A percentile compares a stretch with the other conserved stretches of the same genome.
Evolutionary conservation across 768 basidiomycete species (phyloP).

Genomic region (Fomitopsis serialis): DNA sequence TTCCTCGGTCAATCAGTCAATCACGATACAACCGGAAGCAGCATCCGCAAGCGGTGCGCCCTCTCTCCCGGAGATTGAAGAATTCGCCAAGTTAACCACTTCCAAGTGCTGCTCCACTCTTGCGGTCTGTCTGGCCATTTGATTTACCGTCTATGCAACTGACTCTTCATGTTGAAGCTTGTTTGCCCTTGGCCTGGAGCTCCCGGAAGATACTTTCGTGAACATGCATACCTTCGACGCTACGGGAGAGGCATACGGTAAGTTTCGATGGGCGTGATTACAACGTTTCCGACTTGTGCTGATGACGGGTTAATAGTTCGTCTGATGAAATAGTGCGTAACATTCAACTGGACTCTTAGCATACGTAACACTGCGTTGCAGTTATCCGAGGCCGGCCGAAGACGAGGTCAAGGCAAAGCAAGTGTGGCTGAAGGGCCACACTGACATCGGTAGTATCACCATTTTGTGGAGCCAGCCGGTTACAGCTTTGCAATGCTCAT

Average conservation of each 20-base stretch:
- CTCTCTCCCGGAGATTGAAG: conserved; percentile 48
- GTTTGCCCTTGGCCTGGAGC: conserved; percentile 38
- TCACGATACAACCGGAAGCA: conserved; percentile 38
- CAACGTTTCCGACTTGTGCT: neutral
- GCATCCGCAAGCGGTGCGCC: conserved; percentile 46
- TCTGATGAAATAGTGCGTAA: conserved; percentile 17
- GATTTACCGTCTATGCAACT: conserved; percentile 6
- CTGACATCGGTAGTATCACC: conserved; percentile 30
- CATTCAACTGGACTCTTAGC: neutral
- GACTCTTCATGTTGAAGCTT: conserved; percentile 21
- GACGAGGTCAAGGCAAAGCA: conserved; percentile 25
- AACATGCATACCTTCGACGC: conserved; percentile 33
- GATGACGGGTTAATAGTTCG: conserved; percentile 20
- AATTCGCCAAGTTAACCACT: conserved; percentile 48
- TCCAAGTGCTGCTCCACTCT: conserved; percentile 41
- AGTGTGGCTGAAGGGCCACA: conserved; percentile 34
- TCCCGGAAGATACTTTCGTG: conserved; percentile 41
- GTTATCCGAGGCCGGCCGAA: conserved; percentile 27
- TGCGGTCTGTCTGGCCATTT: conserved; percentile 33
- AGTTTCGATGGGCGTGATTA: conserved; percentile 7
- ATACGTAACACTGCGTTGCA: neutral
- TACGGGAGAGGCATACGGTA: conserved; percentile 33
- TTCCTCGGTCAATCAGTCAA: conserved; percentile 34
- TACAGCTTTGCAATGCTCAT: conserved; percentile 49
- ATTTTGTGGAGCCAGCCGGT: conserved; percentile 61